These are phyloP conservation scores for Eleusine coracana DNA, from an alignment of 176 grass and related monocot species.

Conservation along the genomic window DNA sequence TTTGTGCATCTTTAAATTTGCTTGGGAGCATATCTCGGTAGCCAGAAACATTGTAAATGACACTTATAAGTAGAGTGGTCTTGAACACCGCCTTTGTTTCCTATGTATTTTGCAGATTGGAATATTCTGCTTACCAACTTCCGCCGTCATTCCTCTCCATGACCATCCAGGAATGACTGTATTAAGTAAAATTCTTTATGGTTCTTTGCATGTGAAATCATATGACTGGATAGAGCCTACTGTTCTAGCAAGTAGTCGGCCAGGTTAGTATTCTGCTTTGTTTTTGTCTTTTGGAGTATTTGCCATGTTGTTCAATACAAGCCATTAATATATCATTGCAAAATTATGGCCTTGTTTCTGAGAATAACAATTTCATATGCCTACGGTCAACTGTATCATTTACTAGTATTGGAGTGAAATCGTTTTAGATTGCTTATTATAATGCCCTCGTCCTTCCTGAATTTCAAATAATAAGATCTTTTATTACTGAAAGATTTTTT, in stretches of 20 bases:
- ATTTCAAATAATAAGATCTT: background rate
- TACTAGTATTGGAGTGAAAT: background rate
- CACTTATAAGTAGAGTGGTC: background rate
- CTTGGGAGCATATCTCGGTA: slow-evolving; percentile 6
- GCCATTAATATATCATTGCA: background rate
- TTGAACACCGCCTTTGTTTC: background rate
- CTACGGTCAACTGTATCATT: background rate
- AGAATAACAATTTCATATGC: background rate
- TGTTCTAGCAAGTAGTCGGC: slow-evolving; percentile 44
- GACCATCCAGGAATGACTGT: slow-evolving; percentile 97
- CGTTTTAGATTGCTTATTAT: slow-evolving; percentile 12
- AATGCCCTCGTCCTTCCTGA: background rate
- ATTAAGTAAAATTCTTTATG: slow-evolving; percentile 92
- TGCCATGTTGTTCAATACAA: background rate
- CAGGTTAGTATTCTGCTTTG: slow-evolving; percentile 45
- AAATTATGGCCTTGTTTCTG: background rate
- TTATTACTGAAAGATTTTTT: slow-evolving; percentile 26
- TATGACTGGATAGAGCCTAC: slow-evolving; percentile 93
- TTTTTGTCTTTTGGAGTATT: slow-evolving; percentile 16
- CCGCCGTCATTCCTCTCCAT: slow-evolving; percentile 90
- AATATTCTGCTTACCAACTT: slow-evolving; percentile 95
- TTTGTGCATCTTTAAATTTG: slow-evolving; percentile 8
- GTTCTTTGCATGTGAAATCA: slow-evolving; percentile 93
- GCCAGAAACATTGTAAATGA: background rate
- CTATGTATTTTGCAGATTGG: slow-evolving; percentile 69